Evolutionary conservation across 257 asterid species (phyloP), one percentile per base, ranked within the genome.

Genomic region (Nicotiana tabacum): DNA sequence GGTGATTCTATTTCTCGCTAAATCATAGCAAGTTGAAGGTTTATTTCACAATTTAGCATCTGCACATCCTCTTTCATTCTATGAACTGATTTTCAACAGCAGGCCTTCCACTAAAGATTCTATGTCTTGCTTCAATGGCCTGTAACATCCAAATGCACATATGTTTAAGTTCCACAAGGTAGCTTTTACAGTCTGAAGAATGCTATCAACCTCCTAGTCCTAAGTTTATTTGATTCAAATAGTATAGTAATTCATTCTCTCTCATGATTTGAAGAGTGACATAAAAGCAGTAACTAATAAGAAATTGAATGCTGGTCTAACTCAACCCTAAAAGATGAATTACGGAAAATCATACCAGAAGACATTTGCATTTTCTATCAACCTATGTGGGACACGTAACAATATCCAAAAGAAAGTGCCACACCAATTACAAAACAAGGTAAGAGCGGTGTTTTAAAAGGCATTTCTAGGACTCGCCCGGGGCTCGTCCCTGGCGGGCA

Each of bases 61-160:
- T 72, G 79, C 12, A 46, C 9, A 24, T 72, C 39, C n/a, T 32
- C 46, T 6, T 58, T 58, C 15, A 57, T 29, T 85, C 83, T 68
- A 48, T 43, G 79, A 46, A 24, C 15, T 13, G 11, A 74, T 13
- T 74, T 48, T 74, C 6, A 3, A 57, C 83, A 78, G 69, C 43
- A 78, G n/a, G 39, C 57, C 66, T 82, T 74, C 84, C 89, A 10
- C 85, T 84, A 82, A 89, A 86, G 16, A 87, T 83, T 84, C 90
- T 85, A 4, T 61, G 86, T 81, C 92, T 88, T 60, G 93, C 89
- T 85, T 85, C 87, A 69, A 77, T 46, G 51, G 93, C 91, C 95
- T 89, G 88, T 17, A 82, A 39, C 6, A 77, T 88, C 78, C 74
- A 84, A 48, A 46, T 13, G 62, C 39, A 46, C 43, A 11, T 48